Evolutionary conservation across 257 asterid species (phyloP).

Genomic region (Solanum arcanum): DNA sequence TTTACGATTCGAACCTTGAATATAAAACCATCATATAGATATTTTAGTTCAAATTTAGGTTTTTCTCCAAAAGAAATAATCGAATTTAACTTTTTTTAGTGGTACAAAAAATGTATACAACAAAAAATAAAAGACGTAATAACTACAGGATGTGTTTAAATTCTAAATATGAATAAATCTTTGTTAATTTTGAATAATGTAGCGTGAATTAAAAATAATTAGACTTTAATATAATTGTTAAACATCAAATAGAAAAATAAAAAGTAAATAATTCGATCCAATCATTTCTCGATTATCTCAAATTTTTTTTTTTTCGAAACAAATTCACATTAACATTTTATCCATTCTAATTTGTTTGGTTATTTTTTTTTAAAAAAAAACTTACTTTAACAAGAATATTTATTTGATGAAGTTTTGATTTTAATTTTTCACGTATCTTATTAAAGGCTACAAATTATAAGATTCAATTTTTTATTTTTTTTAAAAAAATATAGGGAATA

Average conservation of each 20-base stretch:
- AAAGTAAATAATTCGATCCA: background rate
- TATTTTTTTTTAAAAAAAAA: too few species aligned
- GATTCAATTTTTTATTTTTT: too few species aligned
- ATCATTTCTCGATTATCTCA: background rate
- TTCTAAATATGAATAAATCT: fast-evolving
- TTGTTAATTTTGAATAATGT: fast-evolving
- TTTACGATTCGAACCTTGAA: fast-evolving
- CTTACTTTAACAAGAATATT: too few species aligned
- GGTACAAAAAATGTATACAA: background rate
- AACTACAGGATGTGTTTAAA: too few species aligned
- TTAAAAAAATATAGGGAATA: too few species aligned
- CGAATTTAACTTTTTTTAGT: background rate
- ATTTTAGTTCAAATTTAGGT: background rate
- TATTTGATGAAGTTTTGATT: too few species aligned
- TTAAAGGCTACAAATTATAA: background rate
- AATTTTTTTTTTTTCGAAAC: background rate
- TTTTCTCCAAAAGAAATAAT: background rate
- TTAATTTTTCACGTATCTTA: background rate
- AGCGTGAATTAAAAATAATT: fast-evolving
- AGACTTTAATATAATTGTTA: fast-evolving
- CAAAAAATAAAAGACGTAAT: background rate
- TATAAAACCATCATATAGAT: background rate
- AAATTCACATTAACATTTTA: background rate
- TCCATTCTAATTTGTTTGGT: too few species aligned
- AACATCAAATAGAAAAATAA: fast-evolving